Evolutionary conservation across 768 basidiomycete genomes (phyloP), one percentile per base, ranked within the genome.

Genomic region (Boletus reticuloceps): DNA sequence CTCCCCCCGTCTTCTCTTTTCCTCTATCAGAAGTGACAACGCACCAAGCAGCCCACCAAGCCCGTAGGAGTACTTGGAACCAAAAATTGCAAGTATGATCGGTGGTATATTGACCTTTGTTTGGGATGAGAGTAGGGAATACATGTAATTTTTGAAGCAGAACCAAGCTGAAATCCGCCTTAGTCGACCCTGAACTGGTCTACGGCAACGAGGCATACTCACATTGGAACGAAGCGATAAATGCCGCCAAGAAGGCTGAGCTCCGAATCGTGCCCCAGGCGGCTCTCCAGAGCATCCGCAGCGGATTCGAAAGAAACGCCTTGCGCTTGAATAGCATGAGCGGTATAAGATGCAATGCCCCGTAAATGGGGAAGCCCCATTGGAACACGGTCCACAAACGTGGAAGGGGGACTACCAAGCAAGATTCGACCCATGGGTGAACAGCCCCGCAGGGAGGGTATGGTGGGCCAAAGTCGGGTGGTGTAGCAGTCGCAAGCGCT

Each of bases 261-360:
- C 91, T 94, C 40, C 94, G 77, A 58, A 84, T 69, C 22, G 91
- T 93, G 9, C 93, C 94, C 66, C 82, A 70, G 0, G 79, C 74
- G 0, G 89, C 84, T 54, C 78, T 82, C 10, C 83, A 65, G 2
- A 94, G 70, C 74, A 94, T 85, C 40, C 73, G 75, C 20, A 78
- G 69, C 0, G 94, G 94, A 61, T 86, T 82, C 41, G 80, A 75
- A 47, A 79, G 64, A 67, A 96, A 89, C 0, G 75, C 71, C 25
- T 79, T 77, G 38, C 88, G 77, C 62, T 91, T 90, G 71, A 98
- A 92, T 6, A 97, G 74, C 12, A 98, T 74, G 45, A 87, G 79
- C 2, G 96, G 95, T 29, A 97, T 82, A 55, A 97, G 81, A 69
- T 98, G 96, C 32, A 98, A 72, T 1, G 92, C 94, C 20, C 91